Evolutionary conservation across 2,329 filamentous ascomycete genomes (phyloP), one percentile per base, ranked within the genome.

Genomic region (Phyllachora maydis): DNA sequence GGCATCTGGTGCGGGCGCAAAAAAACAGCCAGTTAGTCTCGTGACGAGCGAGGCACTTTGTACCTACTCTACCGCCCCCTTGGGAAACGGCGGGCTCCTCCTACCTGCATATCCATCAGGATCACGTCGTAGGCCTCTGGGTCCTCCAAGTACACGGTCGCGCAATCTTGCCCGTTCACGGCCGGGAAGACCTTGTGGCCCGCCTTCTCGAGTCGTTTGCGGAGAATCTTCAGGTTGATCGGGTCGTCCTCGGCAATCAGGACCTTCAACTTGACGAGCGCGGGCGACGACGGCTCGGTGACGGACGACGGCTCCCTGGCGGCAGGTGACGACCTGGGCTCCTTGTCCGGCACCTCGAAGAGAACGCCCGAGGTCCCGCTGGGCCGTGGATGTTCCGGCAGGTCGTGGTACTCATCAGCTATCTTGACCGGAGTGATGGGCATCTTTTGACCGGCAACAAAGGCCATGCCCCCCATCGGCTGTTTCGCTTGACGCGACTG

Each of bases 81-180:
- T n/a, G n/a, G n/a, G n/a, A n/a, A n/a, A n/a, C n/a, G n/a, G n/a
- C n/a, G n/a, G n/a, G n/a, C n/a, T n/a, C n/a, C n/a, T n/a, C 21
- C 16, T 41, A 82, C 79, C 59, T 91, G 79, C 63, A 92, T 81
- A 40, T 91, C 82, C 82, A 91, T 91, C 31, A 92, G 55, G 22
- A 92, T 57, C 4, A 81, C 70, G 41, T 91, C 79, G 37, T 77
- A 88, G 12, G 50, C 47, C 14, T 43, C 43, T 1, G 69, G 54
- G 23, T 57, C 59, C 21, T 78, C 72, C 23, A 57, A 59, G 42
- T 77, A 83, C 4, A 66, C 57, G 23, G 59, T 56, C 5, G 77
- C 72, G 38, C 82, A 92, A 37, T 90, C 79, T 39, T 88, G 75
- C 6, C 82, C 82, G 31, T 91, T 91, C 18, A 75, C 59, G 0